phyloP scores from a whole-genome alignment of 2,329 filamentous ascomycete species.

The Rutstroemia sp. region DNA sequence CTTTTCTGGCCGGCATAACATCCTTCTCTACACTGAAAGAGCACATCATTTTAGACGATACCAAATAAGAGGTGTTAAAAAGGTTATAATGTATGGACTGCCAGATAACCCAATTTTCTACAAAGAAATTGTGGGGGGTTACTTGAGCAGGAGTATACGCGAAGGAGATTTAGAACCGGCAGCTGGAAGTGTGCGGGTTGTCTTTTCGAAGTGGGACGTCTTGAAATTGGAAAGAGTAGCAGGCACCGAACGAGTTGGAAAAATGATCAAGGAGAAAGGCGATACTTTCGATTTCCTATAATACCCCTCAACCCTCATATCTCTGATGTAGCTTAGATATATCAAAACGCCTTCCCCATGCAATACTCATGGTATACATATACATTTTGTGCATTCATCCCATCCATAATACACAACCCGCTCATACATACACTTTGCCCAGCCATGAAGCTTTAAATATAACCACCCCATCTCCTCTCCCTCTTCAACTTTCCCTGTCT shows the following conservation, averaged over 20 bases:
- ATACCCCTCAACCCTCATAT: slow-evolving; percentile 3
- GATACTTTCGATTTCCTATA: slow-evolving; percentile 96
- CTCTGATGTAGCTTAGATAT: slow-evolving; percentile 2
- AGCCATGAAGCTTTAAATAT: background rate
- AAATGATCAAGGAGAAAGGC: slow-evolving; percentile 74
- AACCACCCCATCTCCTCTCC: slow-evolving; percentile 9
- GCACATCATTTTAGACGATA: slow-evolving; percentile 97
- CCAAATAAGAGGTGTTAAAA: slow-evolving; percentile 69
- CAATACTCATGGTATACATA: slow-evolving; percentile 4
- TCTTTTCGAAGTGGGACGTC: slow-evolving; percentile 87
- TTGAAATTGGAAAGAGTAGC: slow-evolving; percentile 85
- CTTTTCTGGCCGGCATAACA: slow-evolving; percentile 68
- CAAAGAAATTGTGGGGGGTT: slow-evolving; percentile 64
- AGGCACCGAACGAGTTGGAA: slow-evolving; percentile 70
- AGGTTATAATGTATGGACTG: slow-evolving; percentile 81
- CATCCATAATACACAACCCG: background rate
- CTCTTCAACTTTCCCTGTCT: slow-evolving; percentile 1
- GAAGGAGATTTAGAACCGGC: slow-evolving; percentile 48
- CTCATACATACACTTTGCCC: slow-evolving; percentile 1
- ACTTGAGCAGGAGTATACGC: slow-evolving; percentile 52
- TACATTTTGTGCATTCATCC: slow-evolving; percentile 11
- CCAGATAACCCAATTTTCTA: slow-evolving; percentile 86
- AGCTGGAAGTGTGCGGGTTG: slow-evolving; percentile 49
- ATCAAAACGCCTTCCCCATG: slow-evolving; percentile 7
- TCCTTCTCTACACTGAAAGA: slow-evolving; percentile 87